Evolutionary conservation across 108 stramenopile species (phyloP), one percentile per base, ranked within the genome.

Genomic region (Fragilariopsis cylindrus): DNA sequence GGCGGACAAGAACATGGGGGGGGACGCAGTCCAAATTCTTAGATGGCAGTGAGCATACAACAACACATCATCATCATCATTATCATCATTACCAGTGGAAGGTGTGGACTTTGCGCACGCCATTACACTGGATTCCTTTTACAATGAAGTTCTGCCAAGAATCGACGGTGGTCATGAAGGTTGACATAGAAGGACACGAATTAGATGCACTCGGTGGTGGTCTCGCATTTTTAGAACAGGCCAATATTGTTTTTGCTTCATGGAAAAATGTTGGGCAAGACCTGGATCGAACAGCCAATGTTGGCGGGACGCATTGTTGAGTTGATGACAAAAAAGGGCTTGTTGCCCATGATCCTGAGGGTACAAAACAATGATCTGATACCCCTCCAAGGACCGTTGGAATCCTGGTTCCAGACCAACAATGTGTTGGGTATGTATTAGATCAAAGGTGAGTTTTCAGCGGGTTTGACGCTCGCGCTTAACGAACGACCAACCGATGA

Each of bases 121-220:
- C 50, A 13, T 52, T 52, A 9, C 50, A 13, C 1, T 52, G 9
- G 50, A 52, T 52, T 52, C 50, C 13, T 52, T 52, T 0, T 30
- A 30, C 30, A 30, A 30, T 30, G 2, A 30, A 13, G 50, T 9
- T 13, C 3, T 52, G 9, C 50, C 50, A 52, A 9, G 52, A 15
- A 71, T 54, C 49, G 60, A 9, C 79, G 15, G 70, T 80, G 6
- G 75, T 76, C 4, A 11, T 80, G 42, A 71, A 80, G 54, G 40
- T 80, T 11, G 79, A 80, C 55, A 71, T 80, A 4, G 79, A 80
- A 47, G 79, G 79, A 7, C 65, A 68, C 57, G 75, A 80, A 49
- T 55, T 56, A 0, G 16, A 21, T 16, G 79, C 74, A 3, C 54
- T 80, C 15, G n/a, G 16, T 6, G 79, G 79, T 47, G 75, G 65